Conservation (phyloP, 805 yeast genomes). For the Wickerhamiella sergipiensis region DNA sequence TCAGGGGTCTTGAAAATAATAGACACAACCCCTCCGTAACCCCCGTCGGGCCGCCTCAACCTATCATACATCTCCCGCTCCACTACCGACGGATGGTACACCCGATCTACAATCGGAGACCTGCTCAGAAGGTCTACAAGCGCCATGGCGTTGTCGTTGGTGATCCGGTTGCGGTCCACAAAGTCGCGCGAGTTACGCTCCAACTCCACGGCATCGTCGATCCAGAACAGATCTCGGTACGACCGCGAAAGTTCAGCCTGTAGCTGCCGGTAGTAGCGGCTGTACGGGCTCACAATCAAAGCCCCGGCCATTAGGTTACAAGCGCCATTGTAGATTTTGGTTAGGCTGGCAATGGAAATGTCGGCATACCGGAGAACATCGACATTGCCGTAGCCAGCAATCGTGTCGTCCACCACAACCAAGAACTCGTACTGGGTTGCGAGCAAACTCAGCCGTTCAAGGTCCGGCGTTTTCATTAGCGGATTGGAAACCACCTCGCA, state of each 20-base stretch:
- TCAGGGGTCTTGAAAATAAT: conserved; percentile 46
- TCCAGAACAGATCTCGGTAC: conserved; percentile 54
- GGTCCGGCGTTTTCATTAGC: conserved; percentile 55
- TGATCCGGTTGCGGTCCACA: conserved; percentile 32
- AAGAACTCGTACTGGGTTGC: conserved; percentile 49
- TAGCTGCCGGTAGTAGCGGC: conserved; percentile 32
- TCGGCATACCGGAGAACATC: conserved; percentile 58
- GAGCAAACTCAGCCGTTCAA: conserved; percentile 40
- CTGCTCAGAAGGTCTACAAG: conserved; percentile 11
- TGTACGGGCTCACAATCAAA: conserved; percentile 46
- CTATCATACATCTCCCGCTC: conserved; percentile 33
- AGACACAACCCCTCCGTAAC: conserved; percentile 75
- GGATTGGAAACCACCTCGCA: conserved; percentile 79
- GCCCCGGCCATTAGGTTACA: conserved; percentile 77
- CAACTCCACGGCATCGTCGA: conserved; percentile 63
- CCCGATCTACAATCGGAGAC: conserved; percentile 34
- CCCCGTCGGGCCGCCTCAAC: conserved; percentile 50
- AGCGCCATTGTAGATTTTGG: conserved; percentile 70
- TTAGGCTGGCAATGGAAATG: conserved; percentile 56
- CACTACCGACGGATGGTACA: conserved; percentile 45
- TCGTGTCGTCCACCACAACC: conserved; percentile 67
- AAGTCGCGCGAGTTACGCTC: conserved; percentile 75
- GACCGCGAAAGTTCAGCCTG: conserved; percentile 35
- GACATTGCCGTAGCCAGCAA: conserved; percentile 62
- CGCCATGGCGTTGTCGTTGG: conserved; percentile 2